These are phyloP conservation scores for Claviceps sp. DNA, from an alignment of 2,329 filamentous ascomycete species.

Conservation along the genomic window DNA sequence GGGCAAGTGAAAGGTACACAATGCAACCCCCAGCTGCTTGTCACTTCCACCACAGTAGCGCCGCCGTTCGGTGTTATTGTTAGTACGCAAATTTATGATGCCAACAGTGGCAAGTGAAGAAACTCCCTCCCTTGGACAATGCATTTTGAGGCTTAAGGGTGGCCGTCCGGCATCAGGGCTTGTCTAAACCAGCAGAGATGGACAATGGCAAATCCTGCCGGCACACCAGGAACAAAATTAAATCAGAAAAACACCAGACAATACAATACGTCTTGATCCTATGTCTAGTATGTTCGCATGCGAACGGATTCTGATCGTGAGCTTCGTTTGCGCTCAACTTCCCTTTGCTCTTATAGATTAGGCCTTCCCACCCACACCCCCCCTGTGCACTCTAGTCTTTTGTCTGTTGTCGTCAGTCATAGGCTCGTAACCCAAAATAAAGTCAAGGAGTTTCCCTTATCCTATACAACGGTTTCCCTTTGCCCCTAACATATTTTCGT, in stretches of 20 bases:
- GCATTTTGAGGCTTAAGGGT: too few relatives aligned
- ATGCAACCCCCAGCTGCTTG: too few relatives aligned
- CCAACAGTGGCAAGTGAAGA: too few relatives aligned
- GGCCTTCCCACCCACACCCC: not conserved
- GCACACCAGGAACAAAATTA: too few relatives aligned
- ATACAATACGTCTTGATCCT: not conserved
- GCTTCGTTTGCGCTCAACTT: not conserved
- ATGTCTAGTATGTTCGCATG: not conserved
- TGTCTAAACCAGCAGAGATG: too few relatives aligned
- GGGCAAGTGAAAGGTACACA: too few relatives aligned
- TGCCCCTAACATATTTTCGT: not conserved
- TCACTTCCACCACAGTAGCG: too few relatives aligned
- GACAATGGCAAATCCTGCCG: too few relatives aligned
- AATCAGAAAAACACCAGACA: not conserved
- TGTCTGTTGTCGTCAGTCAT: conserved; percentile 6
- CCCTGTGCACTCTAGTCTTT: not conserved
- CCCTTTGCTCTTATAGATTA: not conserved
- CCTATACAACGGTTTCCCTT: not conserved
- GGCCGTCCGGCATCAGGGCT: too few relatives aligned
- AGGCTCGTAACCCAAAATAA: not conserved
- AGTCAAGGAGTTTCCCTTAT: not conserved
- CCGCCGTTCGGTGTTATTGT: too few relatives aligned
- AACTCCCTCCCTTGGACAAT: too few relatives aligned
- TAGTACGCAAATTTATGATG: too few relatives aligned
- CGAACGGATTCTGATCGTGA: not conserved